These are phyloP conservation scores for Neopestalotiopsis clavispora DNA, from an alignment of 2,329 filamentous ascomycete species.

Conservation along the genomic window DNA sequence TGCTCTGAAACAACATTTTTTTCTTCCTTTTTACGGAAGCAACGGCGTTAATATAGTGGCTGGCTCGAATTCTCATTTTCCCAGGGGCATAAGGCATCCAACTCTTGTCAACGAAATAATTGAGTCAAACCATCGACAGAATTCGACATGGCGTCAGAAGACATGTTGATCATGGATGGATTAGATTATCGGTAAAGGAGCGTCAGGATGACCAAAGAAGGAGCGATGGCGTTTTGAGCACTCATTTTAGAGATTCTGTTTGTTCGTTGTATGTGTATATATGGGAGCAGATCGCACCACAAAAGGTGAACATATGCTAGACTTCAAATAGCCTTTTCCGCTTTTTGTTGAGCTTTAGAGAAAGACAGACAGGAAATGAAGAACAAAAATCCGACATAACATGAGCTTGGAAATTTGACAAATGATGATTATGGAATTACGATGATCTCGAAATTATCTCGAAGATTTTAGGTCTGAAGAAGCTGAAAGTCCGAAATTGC, in stretches of 20 bases:
- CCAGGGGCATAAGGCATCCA: not conserved
- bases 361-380: not conserved
- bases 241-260: slow-evolving; percentile 3
- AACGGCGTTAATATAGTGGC: not conserved
- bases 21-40: not conserved
- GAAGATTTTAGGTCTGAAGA: too few relatives aligned
- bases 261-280: slow-evolving; percentile 14
- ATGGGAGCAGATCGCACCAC: not conserved
- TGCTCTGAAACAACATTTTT: slow-evolving; percentile 3
- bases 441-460: too few relatives aligned
- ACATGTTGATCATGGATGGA: not conserved
- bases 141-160: not conserved
- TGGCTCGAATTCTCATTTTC: slow-evolving; percentile 2
- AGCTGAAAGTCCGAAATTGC: too few relatives aligned
- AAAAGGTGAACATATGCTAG: slow-evolving; percentile 9
- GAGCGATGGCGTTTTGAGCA: not conserved
- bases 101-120: not conserved
- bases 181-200: not conserved
- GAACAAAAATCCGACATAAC: not conserved
- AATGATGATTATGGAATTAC: too few relatives aligned
- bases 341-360: slow-evolving; percentile 6
- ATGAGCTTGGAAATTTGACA: not conserved
- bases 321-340: not conserved
- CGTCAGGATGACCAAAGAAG: not conserved
- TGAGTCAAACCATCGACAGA: not conserved